phyloP scores from a whole-genome alignment of 805 yeast species.

The Teunomyces stri region DNA sequence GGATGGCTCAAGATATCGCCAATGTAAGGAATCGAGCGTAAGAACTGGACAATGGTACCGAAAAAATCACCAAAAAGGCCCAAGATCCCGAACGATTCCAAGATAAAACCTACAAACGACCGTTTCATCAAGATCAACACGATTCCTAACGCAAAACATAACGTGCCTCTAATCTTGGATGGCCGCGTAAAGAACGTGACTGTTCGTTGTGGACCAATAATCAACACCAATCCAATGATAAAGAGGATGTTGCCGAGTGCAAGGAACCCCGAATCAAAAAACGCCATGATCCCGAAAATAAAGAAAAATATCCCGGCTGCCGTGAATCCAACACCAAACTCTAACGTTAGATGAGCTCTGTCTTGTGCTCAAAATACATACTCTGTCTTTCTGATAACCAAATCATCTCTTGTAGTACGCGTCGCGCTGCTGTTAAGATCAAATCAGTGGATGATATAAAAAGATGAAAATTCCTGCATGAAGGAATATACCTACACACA shows the following conservation, averaged over 20 bases:
- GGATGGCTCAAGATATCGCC: conserved; percentile 87
- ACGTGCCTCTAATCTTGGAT: conserved; percentile 78
- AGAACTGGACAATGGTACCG: conserved; percentile 80
- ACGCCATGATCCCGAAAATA: conserved; percentile 75
- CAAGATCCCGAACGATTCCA: conserved; percentile 87
- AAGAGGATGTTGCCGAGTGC: conserved; percentile 87
- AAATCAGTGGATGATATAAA: no score
- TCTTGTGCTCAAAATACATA: conserved; percentile 36
- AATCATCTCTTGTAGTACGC: conserved; percentile 36
- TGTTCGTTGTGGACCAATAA: conserved; percentile 87
- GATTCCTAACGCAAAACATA: conserved; percentile 77
- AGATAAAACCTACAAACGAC: conserved; percentile 79
- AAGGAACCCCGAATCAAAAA: conserved; percentile 84
- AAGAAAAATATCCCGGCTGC: conserved; percentile 81
- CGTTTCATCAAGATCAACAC: conserved; percentile 68
- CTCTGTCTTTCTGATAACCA: conserved; percentile 79
- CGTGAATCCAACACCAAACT: conserved; percentile 90
- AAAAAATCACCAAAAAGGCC: conserved; percentile 92
- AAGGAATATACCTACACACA: no score
- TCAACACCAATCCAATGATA: conserved; percentile 75
- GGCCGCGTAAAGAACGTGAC: conserved; percentile 82
- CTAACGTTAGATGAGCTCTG: conserved; percentile 38
- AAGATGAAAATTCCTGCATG: no score
- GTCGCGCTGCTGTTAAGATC: background rate
- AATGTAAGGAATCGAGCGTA: conserved; percentile 82